Percentiles rank a stretch among this genome's conserved stretches.
Conservation (phyloP, 2,329 filamentous ascomycete genomes). For the Monosporascus sp. region DNA sequence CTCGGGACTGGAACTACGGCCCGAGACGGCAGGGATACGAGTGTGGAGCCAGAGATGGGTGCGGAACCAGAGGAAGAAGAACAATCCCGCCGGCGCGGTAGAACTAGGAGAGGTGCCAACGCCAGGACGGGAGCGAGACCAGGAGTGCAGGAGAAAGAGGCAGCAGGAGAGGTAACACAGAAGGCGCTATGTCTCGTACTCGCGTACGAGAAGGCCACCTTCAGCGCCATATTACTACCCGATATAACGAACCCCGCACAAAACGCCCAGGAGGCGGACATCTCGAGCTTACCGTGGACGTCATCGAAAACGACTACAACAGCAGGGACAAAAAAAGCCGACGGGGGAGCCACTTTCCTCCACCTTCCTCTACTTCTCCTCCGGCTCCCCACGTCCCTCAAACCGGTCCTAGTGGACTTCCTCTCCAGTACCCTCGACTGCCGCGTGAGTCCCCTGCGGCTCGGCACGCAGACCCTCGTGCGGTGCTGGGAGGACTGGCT, state of each 20-base stretch:
- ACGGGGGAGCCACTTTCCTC: constrained; percentile 31
- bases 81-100: background rate
- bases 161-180: background rate
- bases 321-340: background rate
- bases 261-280: background rate
- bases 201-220: constrained; percentile 47
- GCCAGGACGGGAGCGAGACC: background rate
- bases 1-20: constrained; percentile 13
- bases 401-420: constrained; percentile 44
- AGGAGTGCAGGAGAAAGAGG: background rate
- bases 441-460: constrained; percentile 43
- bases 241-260: constrained; percentile 8
- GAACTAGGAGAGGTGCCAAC: background rate
- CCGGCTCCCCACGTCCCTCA: constrained; percentile 50
- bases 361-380: constrained; percentile 48
- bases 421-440: constrained; percentile 51
- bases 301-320: constrained; percentile 9
- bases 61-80: constrained; percentile 6
- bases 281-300: constrained; percentile 12
- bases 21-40: constrained; percentile 5
- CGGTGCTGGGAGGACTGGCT: constrained; percentile 49
- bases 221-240: constrained; percentile 47
- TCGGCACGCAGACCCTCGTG: constrained; percentile 47
- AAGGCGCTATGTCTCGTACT: constrained; percentile 40
- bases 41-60: constrained; percentile 6